These are phyloP conservation scores for Pythium scleroteichum DNA, from an alignment of 352 stramenopile species.

Conservation along the genomic window DNA sequence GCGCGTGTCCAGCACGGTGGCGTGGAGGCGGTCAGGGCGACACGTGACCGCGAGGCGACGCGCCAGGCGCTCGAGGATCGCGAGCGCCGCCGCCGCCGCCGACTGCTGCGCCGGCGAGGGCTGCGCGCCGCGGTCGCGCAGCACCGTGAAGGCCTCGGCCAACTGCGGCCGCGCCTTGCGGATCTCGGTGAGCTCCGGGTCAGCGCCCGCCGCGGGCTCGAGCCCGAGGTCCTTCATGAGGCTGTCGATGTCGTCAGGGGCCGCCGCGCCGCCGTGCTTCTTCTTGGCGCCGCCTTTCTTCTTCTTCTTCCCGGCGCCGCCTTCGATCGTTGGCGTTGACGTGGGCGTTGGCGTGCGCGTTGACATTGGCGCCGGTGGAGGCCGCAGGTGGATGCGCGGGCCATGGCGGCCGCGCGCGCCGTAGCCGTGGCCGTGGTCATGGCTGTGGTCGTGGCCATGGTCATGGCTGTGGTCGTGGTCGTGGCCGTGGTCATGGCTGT, in stretches of 20 bases:
- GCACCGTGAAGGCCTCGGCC: slow-evolving; percentile 1
- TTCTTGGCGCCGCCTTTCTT: slow-evolving; percentile 14
- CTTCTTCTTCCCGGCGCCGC: slow-evolving; percentile 8
- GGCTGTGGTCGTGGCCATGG: slow-evolving; percentile 8
- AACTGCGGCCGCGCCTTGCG: slow-evolving; percentile 9
- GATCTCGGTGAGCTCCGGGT: slow-evolving; percentile 7
- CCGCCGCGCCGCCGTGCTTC: neutral
- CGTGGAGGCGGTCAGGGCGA: slow-evolving; percentile 1
- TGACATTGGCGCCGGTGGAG: neutral
- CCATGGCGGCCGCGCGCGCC: neutral
- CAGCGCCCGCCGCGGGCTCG: neutral
- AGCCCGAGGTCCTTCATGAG: slow-evolving; percentile 17
- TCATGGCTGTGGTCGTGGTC: slow-evolving; percentile 12
- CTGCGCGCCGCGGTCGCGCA: neutral
- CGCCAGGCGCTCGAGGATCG: slow-evolving; percentile 9
- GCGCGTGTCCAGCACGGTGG: slow-evolving; percentile 1
- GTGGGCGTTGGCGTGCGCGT: neutral
- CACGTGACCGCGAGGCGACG: slow-evolving; percentile 12
- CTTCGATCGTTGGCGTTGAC: neutral
- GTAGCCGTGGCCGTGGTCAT: slow-evolving; percentile 8
- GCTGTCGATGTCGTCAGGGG: slow-evolving; percentile 9
- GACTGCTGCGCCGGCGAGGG: slow-evolving; percentile 2
- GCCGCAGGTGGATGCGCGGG: slow-evolving; percentile 9
- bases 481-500: neutral
- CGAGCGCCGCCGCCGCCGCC: slow-evolving; percentile 1